These are phyloP conservation scores for Pistacia vera DNA, from an alignment of 345 rosid genomes.

Conservation along the genomic window DNA sequence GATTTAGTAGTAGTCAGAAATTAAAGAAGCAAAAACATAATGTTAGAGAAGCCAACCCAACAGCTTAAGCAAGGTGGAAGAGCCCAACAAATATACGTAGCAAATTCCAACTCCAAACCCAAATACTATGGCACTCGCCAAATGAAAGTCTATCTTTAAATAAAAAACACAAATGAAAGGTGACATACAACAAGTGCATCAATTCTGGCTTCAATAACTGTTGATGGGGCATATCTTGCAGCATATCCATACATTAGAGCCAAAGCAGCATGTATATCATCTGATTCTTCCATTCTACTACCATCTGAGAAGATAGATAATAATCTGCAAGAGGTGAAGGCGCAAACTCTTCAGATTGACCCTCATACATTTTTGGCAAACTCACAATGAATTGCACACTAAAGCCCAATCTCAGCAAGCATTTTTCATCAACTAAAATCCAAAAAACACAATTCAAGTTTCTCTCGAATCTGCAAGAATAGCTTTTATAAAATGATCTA, in stretches of 20 bases:
- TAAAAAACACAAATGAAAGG: slow-evolving; percentile 14
- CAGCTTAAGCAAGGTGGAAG: not conserved
- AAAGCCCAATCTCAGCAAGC: too few species aligned
- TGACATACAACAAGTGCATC: slow-evolving; percentile 92
- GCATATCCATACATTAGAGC: slow-evolving; percentile 99
- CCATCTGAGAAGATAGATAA: slow-evolving; percentile 79
- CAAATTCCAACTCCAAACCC: not conserved
- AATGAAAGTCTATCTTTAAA: too few species aligned
- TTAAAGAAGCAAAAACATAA: not conserved
- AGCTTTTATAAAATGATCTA: not conserved
- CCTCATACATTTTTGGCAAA: not conserved
- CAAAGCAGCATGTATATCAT: slow-evolving; percentile 98
- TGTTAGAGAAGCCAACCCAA: not conserved
- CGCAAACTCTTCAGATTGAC: slow-evolving; percentile 26
- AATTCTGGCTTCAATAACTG: slow-evolving; percentile 97
- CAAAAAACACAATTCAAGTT: not conserved
- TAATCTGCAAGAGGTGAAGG: slow-evolving; percentile 55
- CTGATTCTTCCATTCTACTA: slow-evolving; percentile 79
- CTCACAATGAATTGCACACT: not conserved
- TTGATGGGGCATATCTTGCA: slow-evolving; percentile 96
- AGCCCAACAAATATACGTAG: not conserved
- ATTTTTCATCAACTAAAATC: not conserved
- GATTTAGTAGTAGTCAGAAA: not conserved
- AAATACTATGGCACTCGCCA: not conserved
- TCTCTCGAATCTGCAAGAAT: not conserved